Conservation (phyloP, 2,329 filamentous ascomycete species). For the Epichloe elymi region DNA sequence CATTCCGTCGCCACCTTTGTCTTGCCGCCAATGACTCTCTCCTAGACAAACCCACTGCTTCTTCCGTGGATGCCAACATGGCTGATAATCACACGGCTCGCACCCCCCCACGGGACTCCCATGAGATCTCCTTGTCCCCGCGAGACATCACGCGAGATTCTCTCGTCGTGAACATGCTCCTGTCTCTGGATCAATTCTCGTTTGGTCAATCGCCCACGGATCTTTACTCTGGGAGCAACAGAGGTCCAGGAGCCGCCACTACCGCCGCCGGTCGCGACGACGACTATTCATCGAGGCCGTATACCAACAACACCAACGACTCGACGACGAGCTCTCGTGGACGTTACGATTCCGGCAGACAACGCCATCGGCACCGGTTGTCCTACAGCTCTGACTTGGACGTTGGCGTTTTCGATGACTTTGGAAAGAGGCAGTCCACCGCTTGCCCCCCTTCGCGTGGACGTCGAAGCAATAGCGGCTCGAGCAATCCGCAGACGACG, state of each 20-base stretch:
- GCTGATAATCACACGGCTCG: conserved; percentile 12
- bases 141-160: conserved; percentile 73
- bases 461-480: conserved; percentile 69
- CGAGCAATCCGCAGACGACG: conserved; percentile 50
- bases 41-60: conserved; percentile 12
- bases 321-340: not conserved
- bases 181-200: conserved; percentile 78
- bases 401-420: conserved; percentile 38
- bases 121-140: conserved; percentile 73
- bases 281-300: conserved; percentile 8
- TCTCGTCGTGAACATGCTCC: conserved; percentile 88
- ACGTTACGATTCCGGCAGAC: not conserved
- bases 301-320: conserved; percentile 4
- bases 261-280: conserved; percentile 7
- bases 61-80: conserved; percentile 12
- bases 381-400: conserved; percentile 53
- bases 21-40: conserved; percentile 13
- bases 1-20: conserved; percentile 1
- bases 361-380: conserved; percentile 22
- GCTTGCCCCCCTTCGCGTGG: conserved; percentile 30
- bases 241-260: conserved; percentile 10
- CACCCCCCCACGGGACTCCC: conserved; percentile 46
- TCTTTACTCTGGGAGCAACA: conserved; percentile 3
- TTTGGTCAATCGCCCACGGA: conserved; percentile 28
- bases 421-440: not conserved